phyloP scores from a whole-genome alignment of 75 land plant species.

The Cryptomeria japonica region DNA sequence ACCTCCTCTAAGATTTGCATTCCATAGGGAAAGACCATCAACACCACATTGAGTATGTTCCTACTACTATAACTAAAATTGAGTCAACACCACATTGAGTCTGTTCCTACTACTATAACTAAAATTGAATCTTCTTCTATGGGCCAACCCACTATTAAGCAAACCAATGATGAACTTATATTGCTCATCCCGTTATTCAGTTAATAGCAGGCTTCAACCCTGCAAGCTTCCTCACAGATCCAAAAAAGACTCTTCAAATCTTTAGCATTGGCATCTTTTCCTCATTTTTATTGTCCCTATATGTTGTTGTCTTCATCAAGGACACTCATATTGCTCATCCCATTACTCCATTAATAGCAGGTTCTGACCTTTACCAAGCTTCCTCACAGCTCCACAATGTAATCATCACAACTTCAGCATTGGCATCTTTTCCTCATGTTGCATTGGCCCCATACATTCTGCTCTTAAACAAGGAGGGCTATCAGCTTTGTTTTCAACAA shows the following conservation, averaged over 20 bases:
- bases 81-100: not conserved
- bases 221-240: not conserved
- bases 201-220: not conserved
- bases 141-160: not conserved
- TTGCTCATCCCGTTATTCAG: not conserved
- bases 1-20: too few relatives aligned
- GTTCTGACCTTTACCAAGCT: not conserved
- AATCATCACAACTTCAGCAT: not conserved
- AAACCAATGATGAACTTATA: not conserved
- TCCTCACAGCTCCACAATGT: not conserved
- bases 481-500: not conserved
- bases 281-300: not conserved
- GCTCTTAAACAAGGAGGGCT: not conserved
- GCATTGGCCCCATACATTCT: not conserved
- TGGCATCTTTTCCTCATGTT: not conserved
- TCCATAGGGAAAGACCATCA: not conserved
- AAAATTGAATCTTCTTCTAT: not conserved
- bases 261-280: not conserved
- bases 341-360: not conserved
- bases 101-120: not conserved
- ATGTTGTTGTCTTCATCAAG: too few relatives aligned
- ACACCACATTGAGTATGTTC: not conserved
- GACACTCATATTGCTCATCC: not conserved
- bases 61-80: not conserved
- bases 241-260: not conserved